A percentile compares a stretch with the other conserved stretches of the same genome.
phyloP scores from a whole-genome alignment of 2,329 filamentous ascomycete genomes.

The Ophiostoma fasciatum region DNA sequence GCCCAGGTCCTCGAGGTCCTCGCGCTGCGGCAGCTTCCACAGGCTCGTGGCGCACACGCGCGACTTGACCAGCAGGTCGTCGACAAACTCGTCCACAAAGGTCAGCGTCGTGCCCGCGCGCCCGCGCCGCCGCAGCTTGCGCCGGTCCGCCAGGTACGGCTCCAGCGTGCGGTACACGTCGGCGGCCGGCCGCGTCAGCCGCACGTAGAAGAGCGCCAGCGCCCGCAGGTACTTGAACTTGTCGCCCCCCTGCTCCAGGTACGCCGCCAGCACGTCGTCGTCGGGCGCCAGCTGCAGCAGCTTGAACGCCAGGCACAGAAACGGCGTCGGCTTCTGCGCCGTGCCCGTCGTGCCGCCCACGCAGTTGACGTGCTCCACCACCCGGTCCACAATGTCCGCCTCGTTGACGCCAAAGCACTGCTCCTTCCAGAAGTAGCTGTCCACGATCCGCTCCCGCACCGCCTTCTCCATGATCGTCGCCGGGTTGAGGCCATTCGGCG shows the following conservation, averaged over 20 bases:
- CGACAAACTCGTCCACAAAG: slow-evolving; percentile 82
- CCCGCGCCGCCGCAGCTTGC: slow-evolving; percentile 68
- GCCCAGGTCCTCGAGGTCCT: slow-evolving; percentile 77
- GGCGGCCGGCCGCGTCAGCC: slow-evolving; percentile 68
- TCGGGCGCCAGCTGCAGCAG: slow-evolving; percentile 75
- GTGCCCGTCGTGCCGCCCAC: slow-evolving; percentile 80
- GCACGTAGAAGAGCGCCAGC: slow-evolving; percentile 83
- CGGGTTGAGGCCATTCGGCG: slow-evolving; percentile 80
- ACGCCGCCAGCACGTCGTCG: slow-evolving; percentile 64
- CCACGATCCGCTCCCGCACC: slow-evolving; percentile 86
- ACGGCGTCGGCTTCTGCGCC: slow-evolving; percentile 76
- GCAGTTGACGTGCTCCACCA: slow-evolving; percentile 65
- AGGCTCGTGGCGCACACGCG: slow-evolving; percentile 82
- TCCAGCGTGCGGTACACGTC: slow-evolving; percentile 72
- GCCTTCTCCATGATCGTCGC: slow-evolving; percentile 94
- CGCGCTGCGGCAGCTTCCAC: slow-evolving; percentile 77
- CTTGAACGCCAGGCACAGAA: slow-evolving; percentile 90
- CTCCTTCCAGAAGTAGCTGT: slow-evolving; percentile 97
- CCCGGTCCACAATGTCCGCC: slow-evolving; percentile 70
- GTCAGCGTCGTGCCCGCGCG: slow-evolving; percentile 63
- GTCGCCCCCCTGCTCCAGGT: slow-evolving; percentile 61
- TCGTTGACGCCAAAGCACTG: slow-evolving; percentile 94
- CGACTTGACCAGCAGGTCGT: slow-evolving; percentile 79
- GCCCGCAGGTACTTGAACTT: slow-evolving; percentile 79
- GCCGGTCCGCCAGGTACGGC: slow-evolving; percentile 63